Percentiles rank a stretch among this genome's conserved stretches.
These are phyloP conservation scores for Exophiala oligosperma DNA, from an alignment of 2,329 filamentous ascomycete species.

Conservation along the genomic window DNA sequence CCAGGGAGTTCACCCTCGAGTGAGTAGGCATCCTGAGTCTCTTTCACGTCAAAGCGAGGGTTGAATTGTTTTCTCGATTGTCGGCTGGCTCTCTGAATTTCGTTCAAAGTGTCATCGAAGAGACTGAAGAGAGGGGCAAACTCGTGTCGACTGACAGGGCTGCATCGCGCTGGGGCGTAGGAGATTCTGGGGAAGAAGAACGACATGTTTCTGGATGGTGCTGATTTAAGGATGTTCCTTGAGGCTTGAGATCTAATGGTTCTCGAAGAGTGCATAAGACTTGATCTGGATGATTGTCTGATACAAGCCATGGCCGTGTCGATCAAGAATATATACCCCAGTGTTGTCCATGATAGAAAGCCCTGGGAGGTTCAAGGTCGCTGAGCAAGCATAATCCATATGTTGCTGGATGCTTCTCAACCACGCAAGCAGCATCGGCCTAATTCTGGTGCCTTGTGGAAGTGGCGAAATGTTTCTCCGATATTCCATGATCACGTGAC, in stretches of 20 bases:
- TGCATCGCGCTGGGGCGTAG: slow-evolving; percentile 26
- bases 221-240: slow-evolving; percentile 21
- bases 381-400: slow-evolving; percentile 24
- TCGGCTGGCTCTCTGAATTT: slow-evolving; percentile 24
- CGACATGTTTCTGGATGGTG: slow-evolving; percentile 37
- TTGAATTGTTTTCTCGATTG: slow-evolving; percentile 36
- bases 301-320: slow-evolving; percentile 8
- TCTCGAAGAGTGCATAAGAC: slow-evolving; percentile 31
- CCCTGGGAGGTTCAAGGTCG: slow-evolving; percentile 12
- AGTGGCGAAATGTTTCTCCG: slow-evolving; percentile 21
- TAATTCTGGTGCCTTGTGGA: slow-evolving; percentile 20
- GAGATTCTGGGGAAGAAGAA: slow-evolving; percentile 38
- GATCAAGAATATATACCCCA: slow-evolving; percentile 23
- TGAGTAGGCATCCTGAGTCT: slow-evolving; percentile 45
- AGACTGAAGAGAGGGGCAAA: slow-evolving; percentile 48
- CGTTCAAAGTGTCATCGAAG: slow-evolving; percentile 41
- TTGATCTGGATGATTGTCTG: slow-evolving; percentile 25
- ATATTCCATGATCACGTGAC: slow-evolving; percentile 22
- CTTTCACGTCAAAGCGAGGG: slow-evolving; percentile 50
- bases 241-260: slow-evolving; percentile 21
- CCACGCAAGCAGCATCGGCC: slow-evolving; percentile 20
- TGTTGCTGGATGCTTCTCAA: slow-evolving; percentile 24
- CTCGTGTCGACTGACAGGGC: slow-evolving; percentile 33
- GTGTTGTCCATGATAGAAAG: slow-evolving; percentile 21
- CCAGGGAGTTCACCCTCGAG: slow-evolving; percentile 52